Conservation (phyloP, 2,329 filamentous ascomycete genomes). For the Fusarium neocosmosporiellum region DNA sequence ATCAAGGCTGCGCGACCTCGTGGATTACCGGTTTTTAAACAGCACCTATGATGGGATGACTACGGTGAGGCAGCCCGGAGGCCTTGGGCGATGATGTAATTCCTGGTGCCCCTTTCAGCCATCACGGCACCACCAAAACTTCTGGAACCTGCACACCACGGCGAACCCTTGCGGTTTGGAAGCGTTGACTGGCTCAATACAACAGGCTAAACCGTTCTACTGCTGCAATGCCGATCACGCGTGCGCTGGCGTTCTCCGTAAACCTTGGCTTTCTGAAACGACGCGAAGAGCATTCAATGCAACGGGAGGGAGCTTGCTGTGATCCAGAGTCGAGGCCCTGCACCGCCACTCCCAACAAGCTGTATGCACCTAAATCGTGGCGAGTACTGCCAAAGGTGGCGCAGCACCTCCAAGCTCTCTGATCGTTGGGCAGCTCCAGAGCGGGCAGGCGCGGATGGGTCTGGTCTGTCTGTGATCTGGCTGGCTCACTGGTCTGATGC, state of each 20-base stretch:
- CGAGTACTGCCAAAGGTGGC: conserved; percentile 20
- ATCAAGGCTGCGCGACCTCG: conserved; percentile 3
- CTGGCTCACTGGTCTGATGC: conserved; percentile 36
- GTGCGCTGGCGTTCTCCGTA: conserved; percentile 21
- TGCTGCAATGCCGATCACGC: conserved; percentile 27
- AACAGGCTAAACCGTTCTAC: conserved; percentile 18
- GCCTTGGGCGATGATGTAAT: conserved; percentile 43
- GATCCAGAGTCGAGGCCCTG: not conserved
- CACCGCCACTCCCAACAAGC: conserved; percentile 34
- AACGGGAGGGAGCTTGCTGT: conserved; percentile 22
- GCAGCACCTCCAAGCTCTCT: conserved; percentile 15
- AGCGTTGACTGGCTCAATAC: conserved; percentile 17
- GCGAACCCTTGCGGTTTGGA: conserved; percentile 2
- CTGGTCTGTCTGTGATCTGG: conserved; percentile 32
- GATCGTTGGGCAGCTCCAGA: conserved; percentile 25
- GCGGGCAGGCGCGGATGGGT: conserved; percentile 36
- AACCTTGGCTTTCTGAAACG: conserved; percentile 28
- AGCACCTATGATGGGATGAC: conserved; percentile 17
- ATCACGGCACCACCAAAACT: conserved; percentile 12
- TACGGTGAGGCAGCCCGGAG: conserved; percentile 34
- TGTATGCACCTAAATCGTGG: conserved; percentile 13
- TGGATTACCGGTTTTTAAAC: conserved; percentile 36
- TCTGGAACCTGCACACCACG: conserved; percentile 27
- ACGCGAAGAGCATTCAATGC: not conserved
- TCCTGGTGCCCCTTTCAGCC: conserved; percentile 4